Base-by-base conservation (phyloP, 2,329 filamentous ascomycete genomes). In the Neofusicoccum cordaticola region DNA sequence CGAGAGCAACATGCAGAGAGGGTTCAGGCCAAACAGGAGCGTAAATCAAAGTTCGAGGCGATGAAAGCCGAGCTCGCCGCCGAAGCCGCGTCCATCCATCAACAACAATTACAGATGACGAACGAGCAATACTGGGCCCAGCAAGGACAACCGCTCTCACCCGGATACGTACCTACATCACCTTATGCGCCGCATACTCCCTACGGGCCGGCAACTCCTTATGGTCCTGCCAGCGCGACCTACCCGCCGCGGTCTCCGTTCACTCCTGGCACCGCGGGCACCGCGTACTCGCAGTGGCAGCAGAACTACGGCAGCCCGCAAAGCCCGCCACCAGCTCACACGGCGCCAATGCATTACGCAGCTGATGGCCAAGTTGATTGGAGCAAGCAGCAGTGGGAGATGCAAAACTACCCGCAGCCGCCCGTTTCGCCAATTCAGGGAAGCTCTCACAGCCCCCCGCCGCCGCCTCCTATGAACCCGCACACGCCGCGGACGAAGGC, bases 271-370 rank as follows among this genome's bases (percentile, higher is more conserved):
- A 72, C 66, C 71, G 73, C 62, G 73, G 72, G 62, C 65, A 72
- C 66, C 71, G 73, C 62, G 73, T 77, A 78, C 41, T 70, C 77
- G 47, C 75, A 77, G 66, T 78, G 76, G 76, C 75, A 77, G 67
- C 75, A 77, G 63, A 76, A 77, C 73, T 77, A 64, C 42, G 62
- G 51, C 41, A 41, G 22, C 13, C 60, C 60, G 9, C 48, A 53
- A 27, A 53, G 27, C 12, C 51, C 62, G 4, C 34, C 31, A 19
- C 34, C 44, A 3, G 34, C 35, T 6, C 58, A 41, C 7, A n/a
- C 58, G 2, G 45, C 58, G 35, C 44, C 58, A 45, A 56, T 42
- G 41, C 62, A 64, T 7, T 64, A 64, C 19, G 51, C 39, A 9
- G n/a, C 39, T 7, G 51, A 64, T 15, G 62, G 62, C 2, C 48